Evolutionary conservation across 75 land plant genomes (phyloP), one percentile per base, ranked within the genome.

Genomic region (Picea sitchensis): DNA sequence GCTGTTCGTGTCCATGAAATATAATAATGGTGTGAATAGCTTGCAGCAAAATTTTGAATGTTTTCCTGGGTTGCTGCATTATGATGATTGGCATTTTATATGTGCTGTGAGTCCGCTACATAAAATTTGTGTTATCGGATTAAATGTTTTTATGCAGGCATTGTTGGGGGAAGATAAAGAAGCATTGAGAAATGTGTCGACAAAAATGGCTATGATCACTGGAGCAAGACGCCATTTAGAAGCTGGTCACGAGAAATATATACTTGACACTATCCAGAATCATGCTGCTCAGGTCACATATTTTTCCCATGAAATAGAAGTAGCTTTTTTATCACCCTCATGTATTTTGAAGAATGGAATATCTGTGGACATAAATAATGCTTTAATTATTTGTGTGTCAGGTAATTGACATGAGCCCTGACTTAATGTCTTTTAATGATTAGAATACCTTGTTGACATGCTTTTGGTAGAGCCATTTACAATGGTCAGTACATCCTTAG

Each of bases 171-270:
- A 96, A 76, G 88, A 90, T 79, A 72, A 84, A 34, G 81, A 77
- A 59, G n/a, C 34, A 59, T 82, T 75, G 59, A 60, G 56, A 5
- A 79, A 80, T 73, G 59, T 89, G 32, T 87, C 91, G 34, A 95
- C 76, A 75, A 93, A 86, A 76, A 90, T 95, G 93, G 83, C 85
- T n/a, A 76, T 97, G 81, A 87, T 95, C 68, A 86, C 89, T 65
- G 95, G 98, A 26, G 94, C 99, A 41, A 92, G 98, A 69, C 87
- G 85, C 17, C 99, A 97, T 63, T 88, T 97, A 18, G 99, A 97
- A 82, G 88, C 86, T 82, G 99, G 99, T 59, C 95, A 97, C 81
- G 99, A 95, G 76, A 97, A 93, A 77, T 90, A 93, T 80, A 85
- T 95, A 14, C 79, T 94, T 81, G 99, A 97, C 77, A 92, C 91